Percentiles rank a stretch among this genome's conserved stretches.
phyloP scores from a whole-genome alignment of 2,329 filamentous ascomycete species.

The Drechslerella coelobrocha region DNA sequence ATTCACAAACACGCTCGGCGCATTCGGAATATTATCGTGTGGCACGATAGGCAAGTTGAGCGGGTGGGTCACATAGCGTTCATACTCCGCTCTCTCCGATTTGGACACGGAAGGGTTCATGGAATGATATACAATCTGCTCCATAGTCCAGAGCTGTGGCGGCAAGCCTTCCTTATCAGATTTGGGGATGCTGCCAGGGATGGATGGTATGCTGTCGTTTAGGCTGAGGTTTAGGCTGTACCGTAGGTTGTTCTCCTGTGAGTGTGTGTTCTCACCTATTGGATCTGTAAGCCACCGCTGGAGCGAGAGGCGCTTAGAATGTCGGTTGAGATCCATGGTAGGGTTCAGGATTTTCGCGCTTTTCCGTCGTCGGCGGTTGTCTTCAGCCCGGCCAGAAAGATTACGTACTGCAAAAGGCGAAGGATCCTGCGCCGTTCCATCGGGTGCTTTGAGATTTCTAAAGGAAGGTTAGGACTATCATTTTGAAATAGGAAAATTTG shows the following conservation, averaged over 20 bases:
- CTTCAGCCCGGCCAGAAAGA: conserved; percentile 55
- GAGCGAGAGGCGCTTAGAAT: conserved; percentile 63
- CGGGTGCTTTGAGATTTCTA: conserved; percentile 69
- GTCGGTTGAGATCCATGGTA: conserved; percentile 30
- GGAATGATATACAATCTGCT: conserved; percentile 82
- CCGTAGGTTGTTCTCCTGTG: conserved; percentile 56
- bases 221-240: conserved; percentile 39
- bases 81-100: conserved; percentile 83
- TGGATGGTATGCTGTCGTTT: conserved; percentile 46
- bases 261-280: conserved; percentile 58
- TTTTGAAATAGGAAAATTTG: not conserved
- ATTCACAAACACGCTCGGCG: conserved; percentile 60
- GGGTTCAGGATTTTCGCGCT: conserved; percentile 33
- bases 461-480: conserved; percentile 54
- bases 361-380: conserved; percentile 28
- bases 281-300: conserved; percentile 65
- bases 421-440: conserved; percentile 90
- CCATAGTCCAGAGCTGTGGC: conserved; percentile 72
- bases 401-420: conserved; percentile 68
- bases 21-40: conserved; percentile 60
- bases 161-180: conserved; percentile 34
- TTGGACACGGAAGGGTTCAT: conserved; percentile 81
- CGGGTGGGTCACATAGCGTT: conserved; percentile 85
- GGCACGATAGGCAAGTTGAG: conserved; percentile 83
- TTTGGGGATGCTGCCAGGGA: conserved; percentile 28